Evolutionary conservation across 441 rosid genomes (phyloP).

Genomic region (Populus hybrid): DNA sequence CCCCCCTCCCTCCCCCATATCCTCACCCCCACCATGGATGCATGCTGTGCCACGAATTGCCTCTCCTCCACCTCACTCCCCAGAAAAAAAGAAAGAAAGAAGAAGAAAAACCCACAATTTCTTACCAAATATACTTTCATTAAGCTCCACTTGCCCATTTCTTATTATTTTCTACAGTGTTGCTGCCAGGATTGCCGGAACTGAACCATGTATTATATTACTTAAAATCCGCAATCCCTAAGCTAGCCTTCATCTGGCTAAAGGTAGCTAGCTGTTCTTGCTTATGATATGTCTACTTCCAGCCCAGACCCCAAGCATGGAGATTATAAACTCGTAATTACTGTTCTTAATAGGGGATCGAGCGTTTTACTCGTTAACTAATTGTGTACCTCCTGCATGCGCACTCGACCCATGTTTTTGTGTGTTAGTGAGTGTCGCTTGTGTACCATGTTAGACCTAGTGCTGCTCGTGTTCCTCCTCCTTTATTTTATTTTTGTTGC

Average conservation of each 20-base stretch:
- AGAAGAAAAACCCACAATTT: background rate
- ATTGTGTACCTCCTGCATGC: conserved; percentile 36
- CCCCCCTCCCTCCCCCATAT: conserved; percentile 21
- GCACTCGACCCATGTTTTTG: conserved; percentile 44
- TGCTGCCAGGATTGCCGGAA: conserved; percentile 41
- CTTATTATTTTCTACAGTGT: background rate
- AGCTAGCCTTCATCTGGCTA: conserved; percentile 27
- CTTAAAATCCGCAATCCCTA: conserved; percentile 32
- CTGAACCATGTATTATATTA: conserved; percentile 15
- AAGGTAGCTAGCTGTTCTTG: background rate
- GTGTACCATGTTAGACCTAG: background rate
- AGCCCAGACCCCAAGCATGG: conserved; percentile 47
- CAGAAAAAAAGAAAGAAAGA: background rate
- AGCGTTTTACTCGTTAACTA: conserved; percentile 16
- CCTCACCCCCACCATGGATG: conserved; percentile 7
- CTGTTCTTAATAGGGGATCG: conserved; percentile 27
- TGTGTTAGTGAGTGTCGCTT: conserved; percentile 23
- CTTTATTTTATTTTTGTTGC: too few relatives aligned
- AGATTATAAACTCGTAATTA: conserved; percentile 56
- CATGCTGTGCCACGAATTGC: conserved; percentile 5
- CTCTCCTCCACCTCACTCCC: conserved; percentile 17
- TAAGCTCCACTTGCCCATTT: conserved; percentile 20
- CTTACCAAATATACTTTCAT: background rate
- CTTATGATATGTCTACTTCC: conserved; percentile 27
- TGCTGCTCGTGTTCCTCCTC: background rate